phyloP scores from a whole-genome alignment of 1,139 yeast species.

The Tardiomyces digboiensis region DNA sequence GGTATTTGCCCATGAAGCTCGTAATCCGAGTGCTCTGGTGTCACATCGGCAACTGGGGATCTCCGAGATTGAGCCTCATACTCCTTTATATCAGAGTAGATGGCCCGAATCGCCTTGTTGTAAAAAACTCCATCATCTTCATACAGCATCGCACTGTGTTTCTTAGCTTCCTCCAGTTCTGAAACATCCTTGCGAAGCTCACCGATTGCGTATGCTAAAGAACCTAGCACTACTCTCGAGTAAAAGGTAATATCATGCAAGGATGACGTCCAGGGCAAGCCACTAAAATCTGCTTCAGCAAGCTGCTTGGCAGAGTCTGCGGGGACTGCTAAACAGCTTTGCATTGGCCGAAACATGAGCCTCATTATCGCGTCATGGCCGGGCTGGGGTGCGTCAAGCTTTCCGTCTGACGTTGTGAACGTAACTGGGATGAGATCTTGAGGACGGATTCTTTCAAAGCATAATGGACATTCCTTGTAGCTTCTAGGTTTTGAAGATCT shows the following conservation, averaged over 20 bases:
- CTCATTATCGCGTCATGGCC: conserved; percentile 54
- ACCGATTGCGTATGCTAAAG: conserved; percentile 34
- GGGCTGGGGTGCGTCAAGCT: conserved; percentile 50
- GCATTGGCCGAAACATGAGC: conserved; percentile 62
- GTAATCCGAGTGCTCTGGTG: conserved; percentile 5
- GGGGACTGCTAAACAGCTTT: conserved; percentile 25
- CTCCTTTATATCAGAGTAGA: conserved; percentile 34
- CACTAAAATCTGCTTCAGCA: neutral
- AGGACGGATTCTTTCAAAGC: conserved; percentile 56
- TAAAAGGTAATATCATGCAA: conserved; percentile 29
- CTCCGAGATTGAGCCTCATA: conserved; percentile 5
- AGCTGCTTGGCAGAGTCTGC: neutral
- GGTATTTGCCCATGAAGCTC: conserved; percentile 1
- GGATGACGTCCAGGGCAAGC: neutral
- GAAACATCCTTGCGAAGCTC: conserved; percentile 50
- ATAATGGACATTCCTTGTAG: conserved; percentile 76
- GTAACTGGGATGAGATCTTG: conserved; percentile 58
- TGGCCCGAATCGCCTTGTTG: conserved; percentile 45
- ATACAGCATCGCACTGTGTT: conserved; percentile 48
- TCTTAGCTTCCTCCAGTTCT: conserved; percentile 37
- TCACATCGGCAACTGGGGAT: conserved; percentile 2
- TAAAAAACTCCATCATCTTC: conserved; percentile 53
- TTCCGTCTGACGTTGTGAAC: conserved; percentile 45
- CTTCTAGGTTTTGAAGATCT: conserved; percentile 30
- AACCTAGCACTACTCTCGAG: conserved; percentile 42